Evolutionary conservation across 2,329 filamentous ascomycete species (phyloP).

Genomic region (Thermomyces lanuginosus): DNA sequence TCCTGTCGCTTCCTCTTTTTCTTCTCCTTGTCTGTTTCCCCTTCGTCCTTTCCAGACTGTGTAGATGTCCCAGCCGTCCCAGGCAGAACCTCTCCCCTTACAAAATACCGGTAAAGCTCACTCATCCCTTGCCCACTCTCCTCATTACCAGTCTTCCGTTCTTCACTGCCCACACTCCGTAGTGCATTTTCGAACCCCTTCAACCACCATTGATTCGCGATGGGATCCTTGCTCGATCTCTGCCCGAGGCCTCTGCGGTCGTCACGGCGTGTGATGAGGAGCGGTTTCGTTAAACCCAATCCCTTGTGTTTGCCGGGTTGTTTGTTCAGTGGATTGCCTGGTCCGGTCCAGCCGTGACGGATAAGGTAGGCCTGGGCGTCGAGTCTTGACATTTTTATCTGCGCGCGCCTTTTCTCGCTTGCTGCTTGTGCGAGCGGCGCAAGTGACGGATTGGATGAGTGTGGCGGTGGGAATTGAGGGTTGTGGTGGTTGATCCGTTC

Average conservation of each 20-base stretch:
- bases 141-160: conserved; percentile 34
- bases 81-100: conserved; percentile 59
- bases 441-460: conserved; percentile 26
- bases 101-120: conserved; percentile 66
- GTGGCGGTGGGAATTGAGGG: no score
- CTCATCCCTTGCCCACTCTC: conserved; percentile 30
- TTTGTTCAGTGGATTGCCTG: conserved; percentile 60
- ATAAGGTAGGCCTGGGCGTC: conserved; percentile 69
- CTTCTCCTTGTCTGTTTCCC: conserved; percentile 9
- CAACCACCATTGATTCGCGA: conserved; percentile 93
- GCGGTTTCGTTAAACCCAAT: conserved; percentile 64
- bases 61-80: conserved; percentile 43
- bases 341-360: conserved; percentile 77
- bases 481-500: no score
- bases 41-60: conserved; percentile 7
- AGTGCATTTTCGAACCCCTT: conserved; percentile 84
- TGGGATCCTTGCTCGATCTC: conserved; percentile 45
- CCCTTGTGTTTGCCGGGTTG: conserved; percentile 38
- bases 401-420: no score
- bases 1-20: conserved; percentile 23
- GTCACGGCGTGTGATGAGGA: conserved; percentile 67
- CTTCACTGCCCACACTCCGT: conserved; percentile 54
- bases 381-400: no score
- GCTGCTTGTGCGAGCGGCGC: conserved; percentile 37
- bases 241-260: conserved; percentile 70